phyloP scores from a whole-genome alignment of 108 stramenopile species.

The Craspedostauros australis region DNA sequence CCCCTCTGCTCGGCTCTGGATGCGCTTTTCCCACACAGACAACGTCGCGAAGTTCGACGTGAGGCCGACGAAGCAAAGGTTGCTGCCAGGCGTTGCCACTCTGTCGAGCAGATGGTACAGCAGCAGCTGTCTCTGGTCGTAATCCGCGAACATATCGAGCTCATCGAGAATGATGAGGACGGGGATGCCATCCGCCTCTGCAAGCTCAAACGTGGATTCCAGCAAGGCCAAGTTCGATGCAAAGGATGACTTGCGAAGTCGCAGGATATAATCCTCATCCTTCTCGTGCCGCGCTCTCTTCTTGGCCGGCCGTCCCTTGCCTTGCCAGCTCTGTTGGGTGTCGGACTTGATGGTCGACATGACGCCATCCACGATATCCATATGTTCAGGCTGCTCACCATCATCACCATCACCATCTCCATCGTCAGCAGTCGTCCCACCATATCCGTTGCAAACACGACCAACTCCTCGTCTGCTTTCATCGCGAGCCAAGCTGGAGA shows the following conservation, averaged over 20 bases:
- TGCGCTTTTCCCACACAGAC: slow-evolving; percentile 68
- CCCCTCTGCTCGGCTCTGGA: slow-evolving; percentile 74
- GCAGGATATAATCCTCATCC: slow-evolving; percentile 22
- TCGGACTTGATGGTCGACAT: not conserved
- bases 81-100: slow-evolving; percentile 59
- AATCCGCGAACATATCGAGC: slow-evolving; percentile 53
- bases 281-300: slow-evolving; percentile 4
- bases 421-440: slow-evolving; percentile 8
- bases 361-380: not conserved
- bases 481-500: slow-evolving; percentile 48
- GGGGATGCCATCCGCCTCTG: slow-evolving; percentile 66
- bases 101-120: slow-evolving; percentile 84
- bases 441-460: not conserved
- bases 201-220: slow-evolving; percentile 58
- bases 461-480: slow-evolving; percentile 5
- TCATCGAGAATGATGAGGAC: slow-evolving; percentile 73
- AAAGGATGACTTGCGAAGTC: slow-evolving; percentile 51
- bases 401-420: slow-evolving; percentile 5
- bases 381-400: not conserved
- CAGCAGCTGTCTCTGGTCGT: slow-evolving; percentile 57
- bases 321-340: slow-evolving; percentile 1
- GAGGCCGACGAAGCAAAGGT: slow-evolving; percentile 60
- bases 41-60: slow-evolving; percentile 44
- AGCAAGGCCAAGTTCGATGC: slow-evolving; percentile 64
- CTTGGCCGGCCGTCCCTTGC: slow-evolving; percentile 2